These are phyloP conservation scores for Linnemannia elongata DNA, from an alignment of 192 early-diverging fungal species.

Conservation along the genomic window DNA sequence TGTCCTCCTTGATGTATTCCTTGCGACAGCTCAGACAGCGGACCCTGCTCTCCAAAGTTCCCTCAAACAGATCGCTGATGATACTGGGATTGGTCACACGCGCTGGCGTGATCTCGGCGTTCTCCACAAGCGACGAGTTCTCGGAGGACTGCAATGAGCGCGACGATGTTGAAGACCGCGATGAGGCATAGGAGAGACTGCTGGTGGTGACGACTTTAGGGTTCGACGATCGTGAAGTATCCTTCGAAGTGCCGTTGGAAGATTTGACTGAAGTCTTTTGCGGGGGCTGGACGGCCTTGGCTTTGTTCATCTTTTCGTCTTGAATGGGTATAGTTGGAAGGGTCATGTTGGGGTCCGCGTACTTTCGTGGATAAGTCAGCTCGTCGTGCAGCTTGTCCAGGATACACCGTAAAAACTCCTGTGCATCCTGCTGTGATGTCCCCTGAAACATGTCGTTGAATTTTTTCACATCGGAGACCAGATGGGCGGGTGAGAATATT, in stretches of 20 bases:
- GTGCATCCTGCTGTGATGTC: conserved; percentile 55
- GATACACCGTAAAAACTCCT: conserved; percentile 59
- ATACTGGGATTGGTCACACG: conserved; percentile 50
- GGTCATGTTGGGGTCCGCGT: conserved; percentile 1
- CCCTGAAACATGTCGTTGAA: conserved; percentile 55
- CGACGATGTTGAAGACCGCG: conserved; percentile 42
- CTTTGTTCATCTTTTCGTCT: conserved; percentile 22
- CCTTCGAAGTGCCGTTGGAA: conserved; percentile 7
- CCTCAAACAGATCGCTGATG: conserved; percentile 59
- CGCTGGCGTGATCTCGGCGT: conserved; percentile 47
- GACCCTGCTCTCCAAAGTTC: conserved; percentile 51
- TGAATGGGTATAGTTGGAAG: conserved; percentile 26
- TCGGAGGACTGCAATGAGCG: conserved; percentile 38
- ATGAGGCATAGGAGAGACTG: conserved; percentile 43
- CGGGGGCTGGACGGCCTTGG: conserved; percentile 14
- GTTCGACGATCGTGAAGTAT: neutral
- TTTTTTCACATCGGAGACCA: conserved; percentile 56
- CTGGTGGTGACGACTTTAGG: conserved; percentile 27
- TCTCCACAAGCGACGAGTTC: conserved; percentile 42
- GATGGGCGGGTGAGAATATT: conserved; percentile 43
- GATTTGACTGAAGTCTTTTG: neutral
- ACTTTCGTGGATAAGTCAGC: conserved; percentile 52
- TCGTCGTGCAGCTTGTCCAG: conserved; percentile 60
- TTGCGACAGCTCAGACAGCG: conserved; percentile 55
- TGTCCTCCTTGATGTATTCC: conserved; percentile 60